These are phyloP conservation scores for Trypethelium eluteriae DNA, from an alignment of 495 filamentous ascomycete genomes.

Conservation along the genomic window DNA sequence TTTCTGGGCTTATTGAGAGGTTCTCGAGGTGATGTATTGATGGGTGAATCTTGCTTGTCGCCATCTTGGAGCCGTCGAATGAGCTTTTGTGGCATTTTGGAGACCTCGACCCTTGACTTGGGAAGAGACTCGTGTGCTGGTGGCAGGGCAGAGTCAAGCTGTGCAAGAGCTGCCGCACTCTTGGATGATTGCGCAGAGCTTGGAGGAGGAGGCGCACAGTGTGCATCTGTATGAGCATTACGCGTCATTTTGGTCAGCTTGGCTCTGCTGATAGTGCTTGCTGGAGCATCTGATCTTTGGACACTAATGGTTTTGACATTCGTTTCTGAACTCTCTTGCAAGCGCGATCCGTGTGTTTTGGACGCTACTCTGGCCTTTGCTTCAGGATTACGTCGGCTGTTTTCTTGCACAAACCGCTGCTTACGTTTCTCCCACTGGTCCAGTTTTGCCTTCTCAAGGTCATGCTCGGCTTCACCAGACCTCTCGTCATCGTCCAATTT, in stretches of 20 bases:
- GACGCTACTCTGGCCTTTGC: slow-evolving; percentile 22
- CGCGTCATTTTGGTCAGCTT: no score
- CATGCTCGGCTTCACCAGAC: neutral
- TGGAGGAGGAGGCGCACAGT: neutral
- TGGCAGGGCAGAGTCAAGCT: slow-evolving; percentile 7
- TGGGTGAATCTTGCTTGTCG: neutral
- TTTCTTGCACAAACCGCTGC: neutral
- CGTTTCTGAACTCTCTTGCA: neutral
- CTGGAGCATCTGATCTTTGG: neutral
- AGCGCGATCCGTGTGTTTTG: neutral
- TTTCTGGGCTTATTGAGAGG: no score
- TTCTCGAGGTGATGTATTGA: no score
- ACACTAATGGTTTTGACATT: neutral
- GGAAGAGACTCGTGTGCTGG: neutral
- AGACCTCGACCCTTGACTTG: neutral
- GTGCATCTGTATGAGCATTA: neutral
- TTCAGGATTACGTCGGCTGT: neutral
- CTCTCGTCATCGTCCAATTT: neutral
- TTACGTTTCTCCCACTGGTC: neutral
- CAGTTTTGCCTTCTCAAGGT: neutral
- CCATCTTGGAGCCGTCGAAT: neutral
- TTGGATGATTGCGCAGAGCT: neutral
- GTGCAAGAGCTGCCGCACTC: neutral
- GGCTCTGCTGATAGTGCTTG: neutral
- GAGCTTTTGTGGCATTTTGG: neutral